A percentile compares a stretch with the other conserved stretches of the same genome.
Conservation (phyloP, 2,329 filamentous ascomycete species). For the Sarocladium kiliense region DNA sequence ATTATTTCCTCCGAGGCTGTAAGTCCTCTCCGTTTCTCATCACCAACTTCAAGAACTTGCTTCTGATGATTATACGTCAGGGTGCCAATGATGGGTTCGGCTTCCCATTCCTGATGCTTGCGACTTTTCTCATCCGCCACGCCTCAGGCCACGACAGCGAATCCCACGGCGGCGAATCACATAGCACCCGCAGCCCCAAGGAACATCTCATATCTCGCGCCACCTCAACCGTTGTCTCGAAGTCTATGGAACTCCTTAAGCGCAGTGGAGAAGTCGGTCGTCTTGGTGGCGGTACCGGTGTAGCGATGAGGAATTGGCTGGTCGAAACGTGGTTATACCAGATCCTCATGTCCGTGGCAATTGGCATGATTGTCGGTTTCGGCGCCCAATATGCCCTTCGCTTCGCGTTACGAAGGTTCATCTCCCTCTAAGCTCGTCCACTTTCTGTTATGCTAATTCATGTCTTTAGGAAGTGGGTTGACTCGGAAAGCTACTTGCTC, state of each 20-base stretch:
- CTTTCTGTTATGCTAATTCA: too few relatives aligned
- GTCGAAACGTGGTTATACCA: conserved; percentile 57
- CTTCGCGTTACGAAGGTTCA: too few relatives aligned
- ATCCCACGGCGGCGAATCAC: too few relatives aligned
- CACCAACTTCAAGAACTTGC: too few relatives aligned
- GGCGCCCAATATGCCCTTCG: conserved; percentile 42
- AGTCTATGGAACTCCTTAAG: conserved; percentile 11
- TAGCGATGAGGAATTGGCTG: conserved; percentile 51
- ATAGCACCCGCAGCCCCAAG: too few relatives aligned
- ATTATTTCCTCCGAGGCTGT: conserved; percentile 58
- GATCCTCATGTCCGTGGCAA: conserved; percentile 45
- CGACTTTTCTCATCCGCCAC: conserved; percentile 51
- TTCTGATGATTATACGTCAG: too few relatives aligned
- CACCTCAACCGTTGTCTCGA: too few relatives aligned
- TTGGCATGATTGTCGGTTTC: conserved; percentile 47
- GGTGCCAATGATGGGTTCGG: conserved; percentile 59
- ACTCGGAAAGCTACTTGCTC: too few relatives aligned
- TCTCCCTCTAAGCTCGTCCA: too few relatives aligned
- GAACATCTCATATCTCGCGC: too few relatives aligned
- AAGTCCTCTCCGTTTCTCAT: too few relatives aligned
- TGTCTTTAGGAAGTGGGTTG: conserved; percentile 28
- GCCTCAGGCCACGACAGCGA: conserved; percentile 20
- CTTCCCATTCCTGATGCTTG: conserved; percentile 55
- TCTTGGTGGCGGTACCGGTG: conserved; percentile 44
- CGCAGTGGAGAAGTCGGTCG: conserved; percentile 37